Base-by-base conservation (phyloP, 306 rosid genomes). In the Malus fusca region DNA sequence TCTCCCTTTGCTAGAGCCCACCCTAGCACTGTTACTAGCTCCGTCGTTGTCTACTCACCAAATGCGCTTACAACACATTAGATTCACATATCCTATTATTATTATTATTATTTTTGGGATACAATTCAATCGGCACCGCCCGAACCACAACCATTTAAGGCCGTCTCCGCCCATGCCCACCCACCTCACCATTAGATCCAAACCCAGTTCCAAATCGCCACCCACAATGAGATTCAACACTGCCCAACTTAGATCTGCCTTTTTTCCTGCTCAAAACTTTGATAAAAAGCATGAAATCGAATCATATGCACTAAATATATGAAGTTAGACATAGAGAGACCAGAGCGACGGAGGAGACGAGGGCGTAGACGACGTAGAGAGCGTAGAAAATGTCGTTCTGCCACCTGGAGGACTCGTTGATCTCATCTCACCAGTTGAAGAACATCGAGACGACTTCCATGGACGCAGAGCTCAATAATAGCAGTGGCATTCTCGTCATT, bases 291-390 rank as follows among this genome's bases (percentile, higher is more conserved):
- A 59, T 52, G 10, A 69, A 68, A 21, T 19, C 44, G 12, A 68
- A 75, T 71, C 53, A 48, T 11, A 22, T 9, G 17, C 5, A 66
- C 43, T 23, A 40, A 30, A 22, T 19, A 26, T 23, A 68, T 22
- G 42, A 81, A n/a, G 22, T 65, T 63, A 66, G 69, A 65, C 70
- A 62, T 64, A 61, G 74, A 53, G 74, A 66, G 70, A 89, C 98
- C 83, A 95, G 84, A 77, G 98, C 98, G 12, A 90, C 78, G 79
- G 81, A 76, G 74, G 98, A 90, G 78, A 95, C 93, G 13, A 95
- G 82, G 22, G 93, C 92, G 62, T 90, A 95, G 76, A 89, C 83
- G 17, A 88, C 92, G 66, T 89, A 90, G 42, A 95, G 97, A 60
- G 82, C 37, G 84, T 80, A 95, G 86, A 92, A 89, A 70, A 92